Conservation (phyloP, 2,329 filamentous ascomycete species). For the Aspergillus melleus region DNA sequence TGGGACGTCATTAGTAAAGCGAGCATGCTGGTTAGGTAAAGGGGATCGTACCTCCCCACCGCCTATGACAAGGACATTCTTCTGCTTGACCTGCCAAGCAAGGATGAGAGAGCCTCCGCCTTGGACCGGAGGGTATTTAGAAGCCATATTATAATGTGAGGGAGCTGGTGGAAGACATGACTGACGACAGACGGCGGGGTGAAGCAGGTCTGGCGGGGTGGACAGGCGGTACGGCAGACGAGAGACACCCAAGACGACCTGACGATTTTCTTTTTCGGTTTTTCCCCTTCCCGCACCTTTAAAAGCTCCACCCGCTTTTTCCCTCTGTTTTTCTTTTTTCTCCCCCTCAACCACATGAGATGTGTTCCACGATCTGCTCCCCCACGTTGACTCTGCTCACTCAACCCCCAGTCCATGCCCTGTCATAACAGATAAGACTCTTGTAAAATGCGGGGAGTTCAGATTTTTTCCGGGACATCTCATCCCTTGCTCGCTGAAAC, state of each 20-base stretch:
- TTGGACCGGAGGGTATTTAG: conserved; percentile 74
- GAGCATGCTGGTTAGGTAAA: background rate
- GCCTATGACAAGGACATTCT: conserved; percentile 86
- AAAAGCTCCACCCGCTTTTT: conserved; percentile 5
- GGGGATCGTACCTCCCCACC: conserved; percentile 74
- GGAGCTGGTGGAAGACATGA: background rate
- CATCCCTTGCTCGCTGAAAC: conserved; percentile 64
- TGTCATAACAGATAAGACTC: conserved; percentile 8
- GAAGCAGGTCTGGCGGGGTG: conserved; percentile 1
- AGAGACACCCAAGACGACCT: conserved; percentile 13
- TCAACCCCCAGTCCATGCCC: conserved; percentile 17
- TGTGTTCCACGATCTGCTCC: conserved; percentile 10
- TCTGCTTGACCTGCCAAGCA: conserved; percentile 91
- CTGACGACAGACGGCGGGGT: background rate
- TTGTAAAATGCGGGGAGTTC: conserved; percentile 61
- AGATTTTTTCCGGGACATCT: conserved; percentile 67
- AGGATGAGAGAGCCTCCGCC: conserved; percentile 90
- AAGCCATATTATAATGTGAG: conserved; percentile 40
- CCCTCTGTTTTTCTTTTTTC: conserved; percentile 13
- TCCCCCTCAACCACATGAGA: conserved; percentile 13
- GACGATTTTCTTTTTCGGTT: conserved; percentile 8
- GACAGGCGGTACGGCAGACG: conserved; percentile 12
- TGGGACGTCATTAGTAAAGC: conserved; percentile 1
- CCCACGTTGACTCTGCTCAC: conserved; percentile 12
- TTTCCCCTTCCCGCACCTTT: conserved; percentile 15